phyloP scores from a whole-genome alignment of 495 filamentous ascomycete genomes.

The Podospora appendiculata region DNA sequence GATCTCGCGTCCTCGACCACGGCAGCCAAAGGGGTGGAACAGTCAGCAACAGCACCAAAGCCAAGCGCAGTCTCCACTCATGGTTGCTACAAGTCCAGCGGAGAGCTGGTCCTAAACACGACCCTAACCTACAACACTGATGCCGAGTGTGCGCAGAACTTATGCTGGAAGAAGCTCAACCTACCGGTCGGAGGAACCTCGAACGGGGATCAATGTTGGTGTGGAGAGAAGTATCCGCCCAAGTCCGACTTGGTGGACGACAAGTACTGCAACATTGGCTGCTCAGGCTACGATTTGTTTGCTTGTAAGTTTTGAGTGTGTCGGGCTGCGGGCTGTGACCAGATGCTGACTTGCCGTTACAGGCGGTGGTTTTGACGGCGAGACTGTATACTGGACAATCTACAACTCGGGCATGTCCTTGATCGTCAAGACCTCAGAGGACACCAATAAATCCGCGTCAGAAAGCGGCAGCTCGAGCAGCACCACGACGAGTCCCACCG shows the following conservation, averaged over 20 bases:
- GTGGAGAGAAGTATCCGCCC: constrained; percentile 53
- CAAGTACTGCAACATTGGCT: constrained; percentile 45
- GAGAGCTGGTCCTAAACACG: constrained; percentile 11
- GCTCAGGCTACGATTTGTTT: constrained; percentile 44
- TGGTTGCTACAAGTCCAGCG: constrained; percentile 24
- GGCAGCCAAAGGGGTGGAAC: constrained; percentile 1
- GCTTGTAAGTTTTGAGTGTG: constrained; percentile 46
- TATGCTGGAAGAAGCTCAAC: constrained; percentile 6
- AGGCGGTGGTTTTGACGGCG: constrained; percentile 43
- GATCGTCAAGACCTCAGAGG: constrained; percentile 9
- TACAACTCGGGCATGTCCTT: constrained; percentile 40
- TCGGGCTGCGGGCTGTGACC: neutral
- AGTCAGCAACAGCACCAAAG: neutral
- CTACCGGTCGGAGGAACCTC: constrained; percentile 8
- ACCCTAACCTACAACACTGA: constrained; percentile 8
- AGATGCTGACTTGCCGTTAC: constrained; percentile 1
- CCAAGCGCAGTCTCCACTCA: constrained; percentile 6
- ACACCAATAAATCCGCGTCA: neutral
- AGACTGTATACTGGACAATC: constrained; percentile 29
- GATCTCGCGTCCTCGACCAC: neutral
- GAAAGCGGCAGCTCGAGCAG: neutral
- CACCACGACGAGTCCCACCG: neutral
- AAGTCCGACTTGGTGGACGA: constrained; percentile 36
- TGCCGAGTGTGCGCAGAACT: constrained; percentile 5
- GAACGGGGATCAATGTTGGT: constrained; percentile 44